phyloP scores from a whole-genome alignment of 140 eudicot genomes.

The Flaveria floridana region DNA sequence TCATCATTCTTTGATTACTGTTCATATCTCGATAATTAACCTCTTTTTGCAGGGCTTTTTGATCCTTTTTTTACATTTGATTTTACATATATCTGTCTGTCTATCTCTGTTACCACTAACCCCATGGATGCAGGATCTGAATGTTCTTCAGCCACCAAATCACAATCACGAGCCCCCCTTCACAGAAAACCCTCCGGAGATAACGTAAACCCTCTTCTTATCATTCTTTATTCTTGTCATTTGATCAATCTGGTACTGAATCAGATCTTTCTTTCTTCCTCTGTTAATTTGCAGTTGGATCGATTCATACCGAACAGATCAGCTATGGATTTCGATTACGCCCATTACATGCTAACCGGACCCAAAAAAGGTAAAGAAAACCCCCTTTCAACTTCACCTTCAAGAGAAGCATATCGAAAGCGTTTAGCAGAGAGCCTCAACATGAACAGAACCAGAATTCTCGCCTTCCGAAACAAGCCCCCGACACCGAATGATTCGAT shows the following conservation, averaged over 20 bases:
- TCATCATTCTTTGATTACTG: background rate
- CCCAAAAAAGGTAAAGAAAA: background rate
- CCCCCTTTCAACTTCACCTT: background rate
- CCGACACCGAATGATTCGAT: background rate
- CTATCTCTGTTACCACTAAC: slow-evolving; percentile 28
- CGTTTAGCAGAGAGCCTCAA: background rate
- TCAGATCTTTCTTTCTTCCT: background rate
- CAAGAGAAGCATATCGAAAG: background rate
- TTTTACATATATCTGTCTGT: background rate
- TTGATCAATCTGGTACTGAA: background rate
- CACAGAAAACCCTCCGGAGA: slow-evolving; percentile 41
- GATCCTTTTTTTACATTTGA: background rate
- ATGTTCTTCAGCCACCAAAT: slow-evolving; percentile 45
- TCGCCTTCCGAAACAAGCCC: slow-evolving; percentile 6
- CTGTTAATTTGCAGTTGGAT: background rate
- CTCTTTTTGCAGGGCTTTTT: slow-evolving; percentile 41
- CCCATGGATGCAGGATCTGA: slow-evolving; percentile 65
- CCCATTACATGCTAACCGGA: slow-evolving; percentile 6
- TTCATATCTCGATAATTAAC: background rate
- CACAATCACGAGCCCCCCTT: slow-evolving; percentile 50
- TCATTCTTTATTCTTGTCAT: background rate
- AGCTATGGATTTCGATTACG: slow-evolving; percentile 13
- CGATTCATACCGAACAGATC: slow-evolving; percentile 15
- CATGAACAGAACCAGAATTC: slow-evolving; percentile 12
- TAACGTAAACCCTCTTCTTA: background rate